phyloP scores from a whole-genome alignment of 768 basidiomycete species.

The Leccinum pellstonianum region DNA sequence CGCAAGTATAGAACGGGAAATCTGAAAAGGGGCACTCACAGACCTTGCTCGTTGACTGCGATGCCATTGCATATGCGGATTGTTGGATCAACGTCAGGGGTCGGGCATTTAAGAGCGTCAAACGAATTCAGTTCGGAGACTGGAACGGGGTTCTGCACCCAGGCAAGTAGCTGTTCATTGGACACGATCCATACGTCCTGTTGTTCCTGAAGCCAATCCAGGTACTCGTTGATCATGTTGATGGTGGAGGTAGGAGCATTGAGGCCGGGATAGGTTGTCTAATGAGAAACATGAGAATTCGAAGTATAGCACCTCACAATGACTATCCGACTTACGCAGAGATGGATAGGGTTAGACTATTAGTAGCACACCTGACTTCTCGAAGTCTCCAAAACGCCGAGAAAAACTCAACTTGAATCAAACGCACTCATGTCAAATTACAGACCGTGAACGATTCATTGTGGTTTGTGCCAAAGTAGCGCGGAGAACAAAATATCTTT shows the following conservation, averaged over 20 bases:
- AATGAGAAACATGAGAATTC: neutral
- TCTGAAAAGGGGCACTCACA: neutral
- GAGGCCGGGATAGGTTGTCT: neutral
- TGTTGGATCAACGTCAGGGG: neutral
- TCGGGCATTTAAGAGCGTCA: neutral
- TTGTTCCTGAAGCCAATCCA: neutral
- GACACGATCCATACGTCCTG: slow-evolving; percentile 4
- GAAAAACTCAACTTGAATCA: slow-evolving; percentile 4
- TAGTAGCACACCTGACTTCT: neutral
- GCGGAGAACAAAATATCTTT: slow-evolving; percentile 25
- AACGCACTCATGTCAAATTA: slow-evolving; percentile 37
- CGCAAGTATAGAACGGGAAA: neutral
- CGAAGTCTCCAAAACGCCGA: neutral
- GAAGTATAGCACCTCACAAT: neutral
- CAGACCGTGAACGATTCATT: slow-evolving; percentile 15
- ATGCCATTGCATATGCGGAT: neutral
- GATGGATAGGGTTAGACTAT: neutral
- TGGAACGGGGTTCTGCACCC: neutral
- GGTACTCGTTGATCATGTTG: too few relatives aligned
- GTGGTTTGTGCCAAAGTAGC: slow-evolving; percentile 38
- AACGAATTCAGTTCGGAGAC: neutral
- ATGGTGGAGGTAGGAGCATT: neutral
- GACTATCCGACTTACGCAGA: neutral
- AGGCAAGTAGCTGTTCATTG: neutral
- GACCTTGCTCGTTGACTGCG: neutral